Percentiles rank a stretch among this genome's conserved stretches.
These are phyloP conservation scores for Trichopus zeylanicus DNA, from an alignment of 116 monocot genomes.

Conservation along the genomic window DNA sequence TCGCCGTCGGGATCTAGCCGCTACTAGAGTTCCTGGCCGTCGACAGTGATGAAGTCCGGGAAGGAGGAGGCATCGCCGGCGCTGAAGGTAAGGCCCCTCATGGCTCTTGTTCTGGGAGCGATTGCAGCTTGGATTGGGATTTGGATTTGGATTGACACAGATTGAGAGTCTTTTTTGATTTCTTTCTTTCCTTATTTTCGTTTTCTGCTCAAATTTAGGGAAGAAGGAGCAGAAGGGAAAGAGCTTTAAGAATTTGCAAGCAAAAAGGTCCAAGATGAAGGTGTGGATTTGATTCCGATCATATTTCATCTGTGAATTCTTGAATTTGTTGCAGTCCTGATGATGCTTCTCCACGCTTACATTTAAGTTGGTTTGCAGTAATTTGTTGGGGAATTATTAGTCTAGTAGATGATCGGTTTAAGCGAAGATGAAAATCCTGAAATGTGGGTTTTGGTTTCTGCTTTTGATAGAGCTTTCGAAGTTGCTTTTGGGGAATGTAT, in stretches of 20 bases:
- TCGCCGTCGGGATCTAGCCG: conserved; percentile 50
- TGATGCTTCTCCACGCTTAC: no score
- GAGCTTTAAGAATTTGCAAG: conserved; percentile 65
- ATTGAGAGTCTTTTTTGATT: not conserved
- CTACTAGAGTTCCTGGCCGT: conserved; percentile 10
- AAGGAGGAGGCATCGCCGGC: not conserved
- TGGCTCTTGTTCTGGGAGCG: not conserved
- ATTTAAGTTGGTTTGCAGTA: no score
- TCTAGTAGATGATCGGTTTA: no score
- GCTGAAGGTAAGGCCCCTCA: not conserved
- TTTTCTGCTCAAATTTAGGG: conserved; percentile 19
- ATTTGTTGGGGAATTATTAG: no score
- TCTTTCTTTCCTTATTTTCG: not conserved
- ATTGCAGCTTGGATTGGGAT: not conserved
- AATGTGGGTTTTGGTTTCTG: no score
- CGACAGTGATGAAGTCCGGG: not conserved
- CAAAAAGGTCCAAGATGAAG: conserved; percentile 90
- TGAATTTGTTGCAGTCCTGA: no score
- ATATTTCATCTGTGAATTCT: no score
- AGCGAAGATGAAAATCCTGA: no score
- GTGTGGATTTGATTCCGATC: conserved; percentile 10
- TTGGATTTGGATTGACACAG: not conserved
- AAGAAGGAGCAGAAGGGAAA: conserved; percentile 69
- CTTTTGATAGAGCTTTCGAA: no score
- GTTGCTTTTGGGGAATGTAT: no score